These are phyloP conservation scores for Raddia distichophylla DNA, from an alignment of 176 grass and related monocot genomes.

Conservation along the genomic window DNA sequence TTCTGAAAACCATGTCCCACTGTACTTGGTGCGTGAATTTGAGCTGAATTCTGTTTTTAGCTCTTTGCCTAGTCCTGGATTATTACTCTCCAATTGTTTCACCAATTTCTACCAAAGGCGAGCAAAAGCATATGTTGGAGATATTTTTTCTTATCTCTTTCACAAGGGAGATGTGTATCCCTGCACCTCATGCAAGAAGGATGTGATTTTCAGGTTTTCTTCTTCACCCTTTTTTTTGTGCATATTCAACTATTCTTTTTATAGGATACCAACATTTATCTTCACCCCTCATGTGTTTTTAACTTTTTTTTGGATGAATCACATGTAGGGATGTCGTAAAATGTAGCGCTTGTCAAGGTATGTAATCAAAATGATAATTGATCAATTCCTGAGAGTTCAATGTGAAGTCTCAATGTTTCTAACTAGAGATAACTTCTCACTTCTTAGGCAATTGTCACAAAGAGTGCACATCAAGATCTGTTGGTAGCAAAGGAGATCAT, in stretches of 20 bases:
- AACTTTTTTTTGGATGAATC: constrained; percentile 46
- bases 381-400: constrained; percentile 22
- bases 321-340: constrained; percentile 64
- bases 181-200: constrained; percentile 84
- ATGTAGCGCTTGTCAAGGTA: constrained; percentile 94
- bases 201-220: constrained; percentile 76
- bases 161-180: constrained; percentile 66
- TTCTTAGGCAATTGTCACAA: constrained; percentile 83
- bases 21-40: constrained; percentile 81
- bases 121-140: constrained; percentile 43
- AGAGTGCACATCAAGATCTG: constrained; percentile 62
- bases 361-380: not conserved
- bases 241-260: constrained; percentile 30
- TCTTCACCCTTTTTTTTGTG: constrained; percentile 27
- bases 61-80: constrained; percentile 41
- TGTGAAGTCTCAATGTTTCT: constrained; percentile 38
- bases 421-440: constrained; percentile 45
- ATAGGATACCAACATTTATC: constrained; percentile 42
- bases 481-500: constrained; percentile 43
- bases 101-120: constrained; percentile 52
- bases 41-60: constrained; percentile 58
- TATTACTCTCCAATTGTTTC: constrained; percentile 34
- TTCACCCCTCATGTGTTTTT: constrained; percentile 34
- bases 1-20: constrained; percentile 85
- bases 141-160: constrained; percentile 85